These are phyloP conservation scores for Nitzschia putrida DNA, from an alignment of 108 stramenopile genomes.

Conservation along the genomic window DNA sequence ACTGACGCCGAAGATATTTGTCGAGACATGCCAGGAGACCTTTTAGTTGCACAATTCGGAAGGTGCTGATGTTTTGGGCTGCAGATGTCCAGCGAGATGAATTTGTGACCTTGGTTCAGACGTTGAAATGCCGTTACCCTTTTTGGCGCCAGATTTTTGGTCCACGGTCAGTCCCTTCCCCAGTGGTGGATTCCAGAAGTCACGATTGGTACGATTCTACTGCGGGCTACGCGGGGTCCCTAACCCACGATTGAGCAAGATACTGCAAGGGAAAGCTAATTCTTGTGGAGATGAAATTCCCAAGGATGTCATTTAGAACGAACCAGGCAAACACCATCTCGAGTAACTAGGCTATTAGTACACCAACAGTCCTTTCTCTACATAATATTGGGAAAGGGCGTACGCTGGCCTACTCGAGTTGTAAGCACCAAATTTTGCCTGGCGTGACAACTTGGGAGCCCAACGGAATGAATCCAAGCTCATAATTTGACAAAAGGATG, in stretches of 20 bases:
- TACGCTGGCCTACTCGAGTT: neutral
- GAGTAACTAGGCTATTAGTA: neutral
- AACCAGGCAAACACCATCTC: neutral
- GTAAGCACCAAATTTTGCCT: too few species aligned
- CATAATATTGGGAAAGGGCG: neutral
- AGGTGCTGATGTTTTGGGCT: too few species aligned
- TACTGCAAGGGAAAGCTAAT: neutral
- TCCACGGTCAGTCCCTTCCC: neutral
- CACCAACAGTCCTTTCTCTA: neutral
- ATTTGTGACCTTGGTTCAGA: neutral
- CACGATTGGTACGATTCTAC: constrained; percentile 2
- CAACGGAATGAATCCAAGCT: too few species aligned
- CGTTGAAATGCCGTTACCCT: neutral
- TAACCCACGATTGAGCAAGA: neutral
- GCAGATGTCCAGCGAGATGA: too few species aligned
- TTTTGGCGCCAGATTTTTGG: constrained; percentile 1
- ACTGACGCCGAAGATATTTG: too few species aligned
- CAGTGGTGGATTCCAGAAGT: neutral
- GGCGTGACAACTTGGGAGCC: too few species aligned
- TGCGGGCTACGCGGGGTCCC: neutral
- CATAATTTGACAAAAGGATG: too few species aligned
- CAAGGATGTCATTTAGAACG: neutral
- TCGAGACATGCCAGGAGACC: too few species aligned
- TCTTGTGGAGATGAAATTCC: neutral
- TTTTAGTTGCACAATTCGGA: too few species aligned